These are phyloP conservation scores for Hevea brasiliensis DNA, from an alignment of 345 rosid species.

Conservation along the genomic window DNA sequence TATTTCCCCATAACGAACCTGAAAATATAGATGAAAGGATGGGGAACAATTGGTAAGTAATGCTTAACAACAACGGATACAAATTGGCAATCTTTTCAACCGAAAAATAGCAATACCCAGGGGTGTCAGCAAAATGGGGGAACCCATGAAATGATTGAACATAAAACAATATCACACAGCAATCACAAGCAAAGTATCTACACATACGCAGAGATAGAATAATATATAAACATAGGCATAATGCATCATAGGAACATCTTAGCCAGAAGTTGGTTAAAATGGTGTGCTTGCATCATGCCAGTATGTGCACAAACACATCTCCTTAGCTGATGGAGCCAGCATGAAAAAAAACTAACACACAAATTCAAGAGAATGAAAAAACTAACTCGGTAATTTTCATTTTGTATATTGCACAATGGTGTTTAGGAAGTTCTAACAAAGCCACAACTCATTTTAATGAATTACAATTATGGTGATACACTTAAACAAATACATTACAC, in stretches of 20 bases:
- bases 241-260: not conserved
- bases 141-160: slow-evolving; percentile 12
- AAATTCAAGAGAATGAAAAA: too few relatives aligned
- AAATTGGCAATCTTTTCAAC: slow-evolving; percentile 7
- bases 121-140: slow-evolving; percentile 5
- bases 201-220: not conserved
- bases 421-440: not conserved
- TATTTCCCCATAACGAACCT: slow-evolving; percentile 71
- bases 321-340: not conserved
- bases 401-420: not conserved
- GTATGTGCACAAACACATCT: not conserved
- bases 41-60: not conserved
- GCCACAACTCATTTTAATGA: not conserved
- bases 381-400: not conserved
- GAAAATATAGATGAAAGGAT: slow-evolving; percentile 19
- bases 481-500: not conserved
- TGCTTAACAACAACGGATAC: slow-evolving; percentile 1
- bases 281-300: not conserved
- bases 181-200: slow-evolving; percentile 2
- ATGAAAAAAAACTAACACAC: not conserved
- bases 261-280: not conserved
- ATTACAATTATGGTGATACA: not conserved
- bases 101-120: not conserved
- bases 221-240: not conserved
- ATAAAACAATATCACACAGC: not conserved